Percentiles rank a stretch among this genome's conserved stretches.
phyloP scores from a whole-genome alignment of 805 yeast genomes.

The Kluyveromyces aestuarii region DNA sequence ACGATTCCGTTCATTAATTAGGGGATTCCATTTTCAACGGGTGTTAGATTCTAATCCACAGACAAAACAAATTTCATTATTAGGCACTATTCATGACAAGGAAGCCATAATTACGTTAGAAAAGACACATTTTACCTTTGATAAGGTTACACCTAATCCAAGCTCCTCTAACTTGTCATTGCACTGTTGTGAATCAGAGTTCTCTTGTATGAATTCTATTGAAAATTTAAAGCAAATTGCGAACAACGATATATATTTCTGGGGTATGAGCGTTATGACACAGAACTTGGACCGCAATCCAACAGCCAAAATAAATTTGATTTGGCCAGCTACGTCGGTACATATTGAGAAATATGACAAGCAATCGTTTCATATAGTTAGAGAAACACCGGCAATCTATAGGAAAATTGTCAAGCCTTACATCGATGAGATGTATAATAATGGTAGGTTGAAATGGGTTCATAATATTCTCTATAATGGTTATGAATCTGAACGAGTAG shows the following conservation, averaged over 20 bases:
- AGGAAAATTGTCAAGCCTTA: conserved; percentile 56
- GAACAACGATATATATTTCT: conserved; percentile 74
- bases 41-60: conserved; percentile 54
- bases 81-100: conserved; percentile 55
- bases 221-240: conserved; percentile 35
- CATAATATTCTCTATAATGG: conserved; percentile 71
- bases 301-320: conserved; percentile 61
- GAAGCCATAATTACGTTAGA: conserved; percentile 68
- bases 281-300: conserved; percentile 43
- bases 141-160: conserved; percentile 18
- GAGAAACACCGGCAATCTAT: conserved; percentile 79
- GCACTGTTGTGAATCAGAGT: conserved; percentile 22
- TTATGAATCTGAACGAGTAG: conserved; percentile 76
- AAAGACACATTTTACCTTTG: conserved; percentile 52
- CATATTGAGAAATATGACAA: conserved; percentile 71
- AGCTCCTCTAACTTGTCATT: conserved; percentile 6
- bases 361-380: conserved; percentile 51
- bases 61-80: conserved; percentile 51
- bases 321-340: conserved; percentile 82
- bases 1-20: conserved; percentile 17
- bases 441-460: conserved; percentile 83
- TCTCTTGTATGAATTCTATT: conserved; percentile 23
- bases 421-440: conserved; percentile 57
- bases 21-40: conserved; percentile 36
- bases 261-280: conserved; percentile 54